Base-by-base conservation (phyloP, 1,284 basidiomycete genomes). In the Naganishia sp. region DNA sequence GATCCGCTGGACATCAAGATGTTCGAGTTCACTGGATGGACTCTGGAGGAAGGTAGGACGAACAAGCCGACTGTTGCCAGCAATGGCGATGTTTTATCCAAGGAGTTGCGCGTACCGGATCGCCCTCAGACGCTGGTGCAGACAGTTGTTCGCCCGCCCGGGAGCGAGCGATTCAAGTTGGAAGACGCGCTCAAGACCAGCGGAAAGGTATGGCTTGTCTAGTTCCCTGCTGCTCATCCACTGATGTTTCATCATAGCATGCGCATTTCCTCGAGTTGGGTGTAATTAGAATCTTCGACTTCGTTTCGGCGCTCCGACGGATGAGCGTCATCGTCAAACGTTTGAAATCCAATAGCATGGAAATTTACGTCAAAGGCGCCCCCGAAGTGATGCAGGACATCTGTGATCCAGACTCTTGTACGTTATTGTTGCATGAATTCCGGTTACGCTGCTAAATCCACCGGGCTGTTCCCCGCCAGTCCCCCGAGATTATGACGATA, bases 241-340 rank as follows among this genome's bases (percentile, higher is more conserved):
- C 31, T 61, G 49, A 60, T 18, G 21, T 41, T 23, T n/a, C 11
- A 35, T 13, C n/a, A 39, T 72, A 95, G 88, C 92, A 92, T 72
- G 92, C 94, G 0, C 90, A 96, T 77, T 98, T 96, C 81, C 82
- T 99, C 31, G 96, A 99, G 79, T 82, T 98, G 60, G 96, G 96
- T 46, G 95, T 99, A 32, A 92, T 99, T 67, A 85, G 94, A 45
- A 93, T 91, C 0, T 99, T 96, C 74, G 96, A 99, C 75, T 99
- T 99, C 75, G 92, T 95, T 3, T 97, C 94, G 1, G 83, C 90
- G 6, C 84, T 99, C 23, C 86, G 96, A 42, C 83, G 96, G 60
- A 99, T 99, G 96, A 96, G 93, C 70, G 96, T 99, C 32, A 87
- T 99, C 65, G 95, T 98, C 73, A 99, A 98, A 79, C 85, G 92